phyloP scores from a whole-genome alignment of 257 asterid species.

The Nyctanthes arbortristis region DNA sequence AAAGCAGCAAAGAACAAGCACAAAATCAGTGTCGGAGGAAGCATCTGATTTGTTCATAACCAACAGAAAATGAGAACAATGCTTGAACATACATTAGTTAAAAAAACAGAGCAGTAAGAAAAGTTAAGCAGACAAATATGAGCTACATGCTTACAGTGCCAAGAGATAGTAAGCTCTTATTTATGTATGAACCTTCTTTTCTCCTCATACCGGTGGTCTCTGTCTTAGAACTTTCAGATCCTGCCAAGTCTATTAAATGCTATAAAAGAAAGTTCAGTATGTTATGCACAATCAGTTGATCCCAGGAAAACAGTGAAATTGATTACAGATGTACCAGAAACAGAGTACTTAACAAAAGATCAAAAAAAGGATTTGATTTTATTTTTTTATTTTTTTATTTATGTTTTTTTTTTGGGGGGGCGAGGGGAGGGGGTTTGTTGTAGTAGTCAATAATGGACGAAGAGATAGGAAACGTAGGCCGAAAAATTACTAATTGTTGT shows the following conservation, averaged over 20 bases:
- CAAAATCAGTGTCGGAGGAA: too few species aligned
- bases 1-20: too few species aligned
- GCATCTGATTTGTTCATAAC: constrained; percentile 16
- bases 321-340: neutral
- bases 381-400: too few species aligned
- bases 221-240: constrained; percentile 87
- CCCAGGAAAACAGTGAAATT: constrained; percentile 12
- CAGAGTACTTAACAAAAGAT: neutral
- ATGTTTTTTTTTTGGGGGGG: too few species aligned
- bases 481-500: constrained; percentile 4
- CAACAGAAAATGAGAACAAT: constrained; percentile 17
- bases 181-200: constrained; percentile 82
- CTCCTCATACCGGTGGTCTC: constrained; percentile 78
- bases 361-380: too few species aligned
- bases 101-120: constrained; percentile 19
- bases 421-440: neutral
- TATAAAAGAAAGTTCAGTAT: constrained; percentile 56
- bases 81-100: constrained; percentile 8
- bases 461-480: neutral
- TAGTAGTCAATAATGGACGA: neutral
- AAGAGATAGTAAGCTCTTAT: constrained; percentile 78
- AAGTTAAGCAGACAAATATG: constrained; percentile 16
- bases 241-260: constrained; percentile 93
- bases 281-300: constrained; percentile 28
- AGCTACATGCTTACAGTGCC: constrained; percentile 69